Base-by-base conservation (phyloP, 805 yeast genomes). In the Yamadazyma akitaensis region DNA sequence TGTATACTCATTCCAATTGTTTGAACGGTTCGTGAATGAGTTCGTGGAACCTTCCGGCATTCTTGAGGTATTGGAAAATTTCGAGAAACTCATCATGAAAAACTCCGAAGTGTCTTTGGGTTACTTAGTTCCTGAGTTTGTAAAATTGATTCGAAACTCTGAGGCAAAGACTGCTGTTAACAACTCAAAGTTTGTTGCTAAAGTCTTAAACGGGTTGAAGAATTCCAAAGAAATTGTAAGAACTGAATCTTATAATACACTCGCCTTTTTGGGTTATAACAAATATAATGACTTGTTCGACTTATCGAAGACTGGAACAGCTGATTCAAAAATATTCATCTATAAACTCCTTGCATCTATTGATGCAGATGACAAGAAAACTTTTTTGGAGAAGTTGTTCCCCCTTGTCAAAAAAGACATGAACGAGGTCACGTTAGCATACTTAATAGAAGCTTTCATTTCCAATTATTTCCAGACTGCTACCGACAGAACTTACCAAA, bases 181-280 rank as follows among this genome's bases (percentile, higher is more conserved):
- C 65, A 40, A 32, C 7, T 64, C 81, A 1, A 64, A 63, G 47
- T 53, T 64, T 14, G 51, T 64, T n/a, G 28, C 53, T 8, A 54
- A 61, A 30, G 46, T 61, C 14, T 57, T 70, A 14, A 58, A 62
- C 33, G 60, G 63, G 8, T 68, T 88, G 49, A 85, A 87, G 53
- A 82, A 94, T 10, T 68, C 90, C 2, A 91, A 89, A 57, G 87
- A 79, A 19, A 42, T 58, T n/a, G 82, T 85, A 1, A 77, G 92
- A 51, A 49, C 51, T 9, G 75, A 76, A 16, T 73, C 88, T 2
- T 59, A 65, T 10, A 52, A 67, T 9, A 48, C 8, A 50, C 69
- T 41, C 37, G 65, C 24, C 47, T 51, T 25, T 42, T 57, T 32
- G 52, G 16, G 30, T 5, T 46, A 61, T 34, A 36, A 53, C 46